A percentile compares a stretch with the other conserved stretches of the same genome.
These are phyloP conservation scores for Cercospora janseana DNA, from an alignment of 2,329 filamentous ascomycete species.

Conservation along the genomic window DNA sequence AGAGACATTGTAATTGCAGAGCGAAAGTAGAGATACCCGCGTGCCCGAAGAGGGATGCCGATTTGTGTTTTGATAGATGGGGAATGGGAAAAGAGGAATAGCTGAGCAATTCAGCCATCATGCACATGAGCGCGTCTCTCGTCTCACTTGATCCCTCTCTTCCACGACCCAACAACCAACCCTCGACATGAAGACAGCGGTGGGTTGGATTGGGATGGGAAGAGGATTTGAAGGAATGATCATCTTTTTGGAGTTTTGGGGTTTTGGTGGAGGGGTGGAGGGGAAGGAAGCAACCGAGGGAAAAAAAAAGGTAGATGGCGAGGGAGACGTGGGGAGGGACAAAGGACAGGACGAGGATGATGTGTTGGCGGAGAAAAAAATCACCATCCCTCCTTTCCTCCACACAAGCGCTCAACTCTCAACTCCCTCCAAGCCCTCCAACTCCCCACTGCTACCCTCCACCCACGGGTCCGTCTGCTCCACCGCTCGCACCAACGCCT, in stretches of 20 bases:
- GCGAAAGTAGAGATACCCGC: too few species aligned
- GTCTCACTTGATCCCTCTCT: too few species aligned
- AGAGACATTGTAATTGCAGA: too few species aligned
- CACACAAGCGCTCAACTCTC: background rate
- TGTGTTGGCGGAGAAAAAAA: too few species aligned
- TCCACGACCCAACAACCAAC: too few species aligned
- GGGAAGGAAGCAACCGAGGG: background rate
- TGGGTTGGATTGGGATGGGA: constrained; percentile 26
- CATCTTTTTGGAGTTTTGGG: background rate
- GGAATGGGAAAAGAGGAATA: constrained; percentile 24
- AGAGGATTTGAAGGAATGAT: constrained; percentile 18
- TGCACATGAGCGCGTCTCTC: too few species aligned
- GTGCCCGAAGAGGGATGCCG: too few species aligned
- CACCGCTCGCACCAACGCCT: constrained; percentile 15
- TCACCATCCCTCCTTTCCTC: too few species aligned
- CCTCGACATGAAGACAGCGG: constrained; percentile 25
- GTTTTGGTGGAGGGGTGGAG: background rate
- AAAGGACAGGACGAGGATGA: too few species aligned
- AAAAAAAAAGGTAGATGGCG: background rate
- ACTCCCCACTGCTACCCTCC: background rate
- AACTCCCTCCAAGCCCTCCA: background rate
- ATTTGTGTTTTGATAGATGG: too few species aligned
- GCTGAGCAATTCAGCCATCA: too few species aligned
- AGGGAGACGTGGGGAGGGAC: too few species aligned
- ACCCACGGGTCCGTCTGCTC: constrained; percentile 16